Percentiles rank a stretch among this genome's conserved stretches.
Evolutionary conservation across 1,284 basidiomycete species (phyloP).

Genomic region (Meira miltonrushii): DNA sequence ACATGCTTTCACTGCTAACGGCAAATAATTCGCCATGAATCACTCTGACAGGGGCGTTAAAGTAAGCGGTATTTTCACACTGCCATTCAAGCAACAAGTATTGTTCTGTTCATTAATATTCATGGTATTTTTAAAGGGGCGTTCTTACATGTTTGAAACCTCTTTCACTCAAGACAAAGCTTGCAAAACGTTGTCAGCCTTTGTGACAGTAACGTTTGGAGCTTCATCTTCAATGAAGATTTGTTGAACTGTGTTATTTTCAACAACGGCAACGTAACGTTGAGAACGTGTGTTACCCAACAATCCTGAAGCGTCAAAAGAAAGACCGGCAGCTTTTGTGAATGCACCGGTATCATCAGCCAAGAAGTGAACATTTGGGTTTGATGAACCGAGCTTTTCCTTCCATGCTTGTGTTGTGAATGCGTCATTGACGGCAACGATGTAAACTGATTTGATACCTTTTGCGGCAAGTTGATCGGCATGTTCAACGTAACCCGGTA

Average conservation of each 20-base stretch:
- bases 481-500: slow-evolving; percentile 47
- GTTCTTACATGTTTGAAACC: no score
- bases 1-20: no score
- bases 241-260: slow-evolving; percentile 38
- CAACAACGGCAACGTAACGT: slow-evolving; percentile 33
- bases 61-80: no score
- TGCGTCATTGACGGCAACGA: slow-evolving; percentile 47
- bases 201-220: slow-evolving; percentile 38
- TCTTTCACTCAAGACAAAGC: slow-evolving; percentile 8
- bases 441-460: slow-evolving; percentile 41
- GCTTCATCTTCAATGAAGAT: slow-evolving; percentile 40
- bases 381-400: slow-evolving; percentile 37
- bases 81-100: no score
- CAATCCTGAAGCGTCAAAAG: slow-evolving; percentile 44
- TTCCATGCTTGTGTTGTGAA: slow-evolving; percentile 48
- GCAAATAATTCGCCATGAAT: no score
- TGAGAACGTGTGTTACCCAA: slow-evolving; percentile 38
- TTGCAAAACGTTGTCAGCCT: slow-evolving; percentile 40
- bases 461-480: slow-evolving; percentile 38
- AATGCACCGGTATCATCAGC: slow-evolving; percentile 49
- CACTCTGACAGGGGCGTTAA: no score
- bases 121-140: no score
- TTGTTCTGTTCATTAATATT: no score
- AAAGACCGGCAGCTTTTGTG: slow-evolving; percentile 40
- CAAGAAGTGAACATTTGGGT: slow-evolving; percentile 39